Percentiles rank a stretch among this genome's conserved stretches.
Conservation (phyloP, 805 yeast species). For the Starmerella etchellsii region DNA sequence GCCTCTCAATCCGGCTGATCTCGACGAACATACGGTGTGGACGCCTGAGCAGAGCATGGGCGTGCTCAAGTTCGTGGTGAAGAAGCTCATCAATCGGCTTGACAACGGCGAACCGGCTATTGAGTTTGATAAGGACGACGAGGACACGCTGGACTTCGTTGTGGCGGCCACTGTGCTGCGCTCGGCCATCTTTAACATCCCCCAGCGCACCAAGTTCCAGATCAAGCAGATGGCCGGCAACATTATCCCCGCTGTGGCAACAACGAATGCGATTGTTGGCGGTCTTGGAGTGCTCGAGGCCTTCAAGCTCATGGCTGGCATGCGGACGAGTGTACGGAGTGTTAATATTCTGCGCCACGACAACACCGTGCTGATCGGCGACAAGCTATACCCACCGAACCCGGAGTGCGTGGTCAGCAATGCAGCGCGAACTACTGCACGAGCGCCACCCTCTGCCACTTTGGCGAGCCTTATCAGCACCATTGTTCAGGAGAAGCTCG, state of each 20-base stretch:
- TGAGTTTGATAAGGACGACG: conserved; percentile 85
- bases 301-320: conserved; percentile 36
- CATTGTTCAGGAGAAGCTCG: conserved; percentile 36
- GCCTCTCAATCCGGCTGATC: conserved; percentile 23
- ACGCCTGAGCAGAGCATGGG: conserved; percentile 46
- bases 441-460: conserved; percentile 24
- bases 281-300: conserved; percentile 75
- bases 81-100: conserved; percentile 39
- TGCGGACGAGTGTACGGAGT: conserved; percentile 24
- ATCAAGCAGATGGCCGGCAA: conserved; percentile 91
- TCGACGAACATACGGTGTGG: conserved; percentile 43
- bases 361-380: conserved; percentile 53
- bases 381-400: conserved; percentile 49
- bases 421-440: conserved; percentile 25
- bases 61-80: conserved; percentile 41
- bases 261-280: conserved; percentile 90
- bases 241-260: conserved; percentile 96
- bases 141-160: conserved; percentile 79
- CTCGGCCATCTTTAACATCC: conserved; percentile 77
- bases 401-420: conserved; percentile 49
- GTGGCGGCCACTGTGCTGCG: conserved; percentile 82
- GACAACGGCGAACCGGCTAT: conserved; percentile 30
- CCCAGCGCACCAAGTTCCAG: conserved; percentile 66
- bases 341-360: conserved; percentile 45
- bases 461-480: conserved; percentile 41